Evolutionary conservation across 2,329 filamentous ascomycete species (phyloP).

Genomic region (Aureobasidium mangrovei): DNA sequence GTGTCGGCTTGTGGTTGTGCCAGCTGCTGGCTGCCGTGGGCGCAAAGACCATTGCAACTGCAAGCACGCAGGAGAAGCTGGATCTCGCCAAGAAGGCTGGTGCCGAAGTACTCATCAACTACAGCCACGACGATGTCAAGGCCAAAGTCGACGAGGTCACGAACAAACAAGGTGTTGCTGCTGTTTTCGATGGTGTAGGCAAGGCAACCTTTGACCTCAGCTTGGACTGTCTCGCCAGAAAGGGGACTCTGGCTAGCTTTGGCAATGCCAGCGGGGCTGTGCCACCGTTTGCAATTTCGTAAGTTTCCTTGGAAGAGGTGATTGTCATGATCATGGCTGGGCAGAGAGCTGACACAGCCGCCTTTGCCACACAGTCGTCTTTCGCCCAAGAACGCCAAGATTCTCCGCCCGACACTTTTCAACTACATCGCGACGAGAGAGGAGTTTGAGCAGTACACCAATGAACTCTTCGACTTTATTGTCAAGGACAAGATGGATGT

Average conservation of each 20-base stretch:
- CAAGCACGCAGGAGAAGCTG: constrained; percentile 63
- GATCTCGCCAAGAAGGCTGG: constrained; percentile 60
- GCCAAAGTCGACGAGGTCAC: constrained; percentile 60
- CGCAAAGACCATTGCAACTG: constrained; percentile 71
- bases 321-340: neutral
- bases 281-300: constrained; percentile 55
- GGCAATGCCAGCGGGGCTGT: constrained; percentile 76
- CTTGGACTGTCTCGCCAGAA: constrained; percentile 63
- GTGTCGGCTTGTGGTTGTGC: constrained; percentile 65
- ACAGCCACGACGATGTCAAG: constrained; percentile 50
- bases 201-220: constrained; percentile 75
- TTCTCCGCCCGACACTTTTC: constrained; percentile 66
- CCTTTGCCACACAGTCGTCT: constrained; percentile 38
- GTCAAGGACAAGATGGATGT: constrained; percentile 60
- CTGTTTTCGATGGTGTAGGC: constrained; percentile 80
- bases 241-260: constrained; percentile 70
- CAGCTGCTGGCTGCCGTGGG: constrained; percentile 66
- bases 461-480: constrained; percentile 66
- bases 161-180: constrained; percentile 60
- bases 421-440: constrained; percentile 61
- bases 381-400: constrained; percentile 63
- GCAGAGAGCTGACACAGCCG: neutral
- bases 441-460: constrained; percentile 61
- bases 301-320: constrained; percentile 37
- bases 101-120: constrained; percentile 64